phyloP scores from a whole-genome alignment of 345 rosid genomes.

The Chamaenerion angustifolium region DNA sequence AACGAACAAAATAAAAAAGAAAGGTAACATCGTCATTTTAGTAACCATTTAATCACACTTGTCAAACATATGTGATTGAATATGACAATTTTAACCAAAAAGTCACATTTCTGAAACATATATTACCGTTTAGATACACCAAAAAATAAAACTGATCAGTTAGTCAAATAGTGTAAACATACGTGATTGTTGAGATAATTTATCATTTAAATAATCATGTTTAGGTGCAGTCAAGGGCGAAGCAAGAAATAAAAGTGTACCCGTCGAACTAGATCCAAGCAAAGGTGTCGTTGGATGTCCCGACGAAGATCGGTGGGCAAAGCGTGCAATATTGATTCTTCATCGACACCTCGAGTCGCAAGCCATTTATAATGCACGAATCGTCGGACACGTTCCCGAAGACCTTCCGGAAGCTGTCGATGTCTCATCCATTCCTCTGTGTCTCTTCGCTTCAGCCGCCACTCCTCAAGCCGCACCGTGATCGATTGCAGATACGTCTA shows the following conservation, averaged over 20 bases:
- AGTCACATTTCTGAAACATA: too few relatives aligned
- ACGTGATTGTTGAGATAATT: too few relatives aligned
- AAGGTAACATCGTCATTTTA: too few relatives aligned
- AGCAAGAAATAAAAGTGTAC: conserved; percentile 14
- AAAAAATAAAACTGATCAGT: too few relatives aligned
- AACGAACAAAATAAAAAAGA: too few relatives aligned
- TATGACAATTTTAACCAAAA: too few relatives aligned
- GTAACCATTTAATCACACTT: too few relatives aligned
- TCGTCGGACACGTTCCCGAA: conserved; percentile 25
- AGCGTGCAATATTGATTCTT: conserved; percentile 27
- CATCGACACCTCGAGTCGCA: conserved; percentile 42
- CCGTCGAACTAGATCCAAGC: conserved; percentile 41
- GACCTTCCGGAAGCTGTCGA: conserved; percentile 35
- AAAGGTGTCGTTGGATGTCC: conserved; percentile 41
- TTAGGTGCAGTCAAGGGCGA: too few relatives aligned
- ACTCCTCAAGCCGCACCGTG: conserved; percentile 44
- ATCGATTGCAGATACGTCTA: conserved; percentile 47
- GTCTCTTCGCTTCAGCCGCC: conserved; percentile 45
- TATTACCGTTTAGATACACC: too few relatives aligned
- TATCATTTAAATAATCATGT: too few relatives aligned
- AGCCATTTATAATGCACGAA: conserved; percentile 45
- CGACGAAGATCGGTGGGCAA: conserved; percentile 34
- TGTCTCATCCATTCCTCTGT: conserved; percentile 54
- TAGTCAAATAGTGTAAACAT: too few relatives aligned
- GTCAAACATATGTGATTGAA: too few relatives aligned